Evolutionary conservation across 202 grass and related monocot species (phyloP).

Genomic region (Musa balbisiana): DNA sequence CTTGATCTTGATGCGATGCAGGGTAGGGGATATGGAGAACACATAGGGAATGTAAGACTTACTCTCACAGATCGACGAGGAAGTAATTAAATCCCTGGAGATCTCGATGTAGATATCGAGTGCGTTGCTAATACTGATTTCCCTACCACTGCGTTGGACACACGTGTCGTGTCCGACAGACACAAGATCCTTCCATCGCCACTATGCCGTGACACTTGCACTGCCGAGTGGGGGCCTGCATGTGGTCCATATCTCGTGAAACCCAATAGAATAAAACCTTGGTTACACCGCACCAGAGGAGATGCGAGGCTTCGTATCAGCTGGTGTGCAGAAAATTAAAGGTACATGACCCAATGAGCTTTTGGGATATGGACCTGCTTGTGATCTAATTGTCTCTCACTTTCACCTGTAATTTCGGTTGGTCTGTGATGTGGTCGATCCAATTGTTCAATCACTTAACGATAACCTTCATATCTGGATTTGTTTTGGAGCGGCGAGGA

Average conservation of each 20-base stretch:
- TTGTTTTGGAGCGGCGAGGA: too few relatives aligned
- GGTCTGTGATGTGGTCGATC: too few relatives aligned
- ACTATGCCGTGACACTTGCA: conserved; percentile 10
- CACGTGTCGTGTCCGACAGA: conserved; percentile 2
- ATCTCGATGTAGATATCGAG: not conserved
- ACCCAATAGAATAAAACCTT: not conserved
- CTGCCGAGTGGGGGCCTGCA: not conserved
- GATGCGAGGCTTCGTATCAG: not conserved
- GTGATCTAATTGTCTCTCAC: too few relatives aligned
- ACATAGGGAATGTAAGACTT: not conserved
- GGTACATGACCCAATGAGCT: not conserved
- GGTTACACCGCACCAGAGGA: not conserved
- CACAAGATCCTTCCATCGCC: not conserved
- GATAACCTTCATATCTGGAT: too few relatives aligned
- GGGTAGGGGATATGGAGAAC: not conserved
- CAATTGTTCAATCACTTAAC: too few relatives aligned
- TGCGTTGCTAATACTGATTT: not conserved
- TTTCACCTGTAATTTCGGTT: too few relatives aligned
- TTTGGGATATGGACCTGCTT: not conserved
- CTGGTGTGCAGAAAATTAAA: not conserved
- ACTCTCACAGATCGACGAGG: not conserved
- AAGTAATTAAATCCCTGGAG: not conserved
- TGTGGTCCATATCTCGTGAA: not conserved
- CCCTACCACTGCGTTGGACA: not conserved
- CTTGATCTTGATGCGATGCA: not conserved